A percentile compares a stretch with the other conserved stretches of the same genome.
Conservation (phyloP, 305 asterid species). For the Fraxinus albicans region DNA sequence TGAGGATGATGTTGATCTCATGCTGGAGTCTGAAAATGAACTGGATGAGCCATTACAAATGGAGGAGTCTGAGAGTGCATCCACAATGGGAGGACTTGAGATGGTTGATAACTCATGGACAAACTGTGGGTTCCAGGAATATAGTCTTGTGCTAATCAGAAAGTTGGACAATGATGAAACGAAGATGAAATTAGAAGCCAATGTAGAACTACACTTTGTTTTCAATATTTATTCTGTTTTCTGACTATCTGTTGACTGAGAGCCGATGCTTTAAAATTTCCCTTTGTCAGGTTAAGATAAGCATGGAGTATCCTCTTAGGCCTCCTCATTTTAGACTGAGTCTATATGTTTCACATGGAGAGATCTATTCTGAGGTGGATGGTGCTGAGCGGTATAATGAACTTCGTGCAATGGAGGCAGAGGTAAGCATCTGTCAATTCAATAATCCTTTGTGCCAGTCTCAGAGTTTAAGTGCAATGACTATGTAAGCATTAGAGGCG, state of each 20-base stretch:
- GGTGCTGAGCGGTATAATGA: constrained; percentile 76
- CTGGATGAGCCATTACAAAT: constrained; percentile 59
- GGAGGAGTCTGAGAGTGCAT: constrained; percentile 46
- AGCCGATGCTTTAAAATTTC: background rate
- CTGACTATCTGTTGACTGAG: constrained; percentile 9
- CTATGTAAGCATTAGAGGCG: background rate
- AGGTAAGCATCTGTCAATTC: constrained; percentile 55
- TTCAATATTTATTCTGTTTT: constrained; percentile 18
- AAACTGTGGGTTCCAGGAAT: constrained; percentile 59
- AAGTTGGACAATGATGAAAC: constrained; percentile 48
- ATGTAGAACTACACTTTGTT: constrained; percentile 42
- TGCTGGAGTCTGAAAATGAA: constrained; percentile 81
- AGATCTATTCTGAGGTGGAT: constrained; percentile 40
- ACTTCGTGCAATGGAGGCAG: constrained; percentile 95
- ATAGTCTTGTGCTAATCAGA: constrained; percentile 57
- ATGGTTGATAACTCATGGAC: constrained; percentile 54
- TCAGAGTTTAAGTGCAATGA: background rate
- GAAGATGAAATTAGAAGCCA: constrained; percentile 73
- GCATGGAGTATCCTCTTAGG: constrained; percentile 77
- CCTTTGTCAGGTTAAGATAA: constrained; percentile 64
- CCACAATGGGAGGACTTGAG: constrained; percentile 26
- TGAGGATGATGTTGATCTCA: constrained; percentile 73
- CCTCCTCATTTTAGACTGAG: constrained; percentile 73
- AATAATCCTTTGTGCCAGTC: constrained; percentile 5
- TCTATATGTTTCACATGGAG: constrained; percentile 42